A percentile compares a stretch with the other conserved stretches of the same genome.
These are phyloP conservation scores for Madurella fahalii DNA, from an alignment of 2,329 filamentous ascomycete genomes.

Conservation along the genomic window DNA sequence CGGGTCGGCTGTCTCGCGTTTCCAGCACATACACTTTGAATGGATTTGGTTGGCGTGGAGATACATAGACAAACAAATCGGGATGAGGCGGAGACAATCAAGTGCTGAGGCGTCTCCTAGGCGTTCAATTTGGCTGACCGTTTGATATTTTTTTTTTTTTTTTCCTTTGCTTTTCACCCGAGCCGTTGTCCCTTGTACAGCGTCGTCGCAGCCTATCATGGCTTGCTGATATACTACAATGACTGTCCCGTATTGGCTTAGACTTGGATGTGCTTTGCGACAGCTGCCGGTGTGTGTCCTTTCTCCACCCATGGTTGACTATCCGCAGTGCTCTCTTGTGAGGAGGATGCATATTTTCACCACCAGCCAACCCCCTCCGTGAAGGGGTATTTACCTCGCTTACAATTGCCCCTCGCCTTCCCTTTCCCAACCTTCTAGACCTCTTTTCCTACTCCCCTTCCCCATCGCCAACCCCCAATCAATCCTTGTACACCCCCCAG, in stretches of 20 bases:
- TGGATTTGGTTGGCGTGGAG: constrained; percentile 3
- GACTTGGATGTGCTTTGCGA: neutral
- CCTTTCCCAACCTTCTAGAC: neutral
- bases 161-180: too few relatives aligned
- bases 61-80: constrained; percentile 14
- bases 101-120: constrained; percentile 54
- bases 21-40: constrained; percentile 11
- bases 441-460: neutral
- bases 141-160: constrained; percentile 19
- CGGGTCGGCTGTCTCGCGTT: neutral
- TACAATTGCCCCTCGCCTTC: neutral
- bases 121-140: constrained; percentile 26
- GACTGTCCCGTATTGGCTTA: neutral
- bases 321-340: too few relatives aligned
- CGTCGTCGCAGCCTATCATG: neutral
- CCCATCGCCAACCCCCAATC: constrained; percentile 1
- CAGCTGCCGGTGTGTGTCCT: neutral
- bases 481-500: constrained; percentile 41
- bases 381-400: too few relatives aligned
- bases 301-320: too few relatives aligned
- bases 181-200: constrained; percentile 1
- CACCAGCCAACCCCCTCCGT: too few relatives aligned
- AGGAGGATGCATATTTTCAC: too few relatives aligned
- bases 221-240: neutral
- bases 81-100: constrained; percentile 37